phyloP scores from a whole-genome alignment of 2,329 filamentous ascomycete genomes.

The Diaporthe vaccinii region DNA sequence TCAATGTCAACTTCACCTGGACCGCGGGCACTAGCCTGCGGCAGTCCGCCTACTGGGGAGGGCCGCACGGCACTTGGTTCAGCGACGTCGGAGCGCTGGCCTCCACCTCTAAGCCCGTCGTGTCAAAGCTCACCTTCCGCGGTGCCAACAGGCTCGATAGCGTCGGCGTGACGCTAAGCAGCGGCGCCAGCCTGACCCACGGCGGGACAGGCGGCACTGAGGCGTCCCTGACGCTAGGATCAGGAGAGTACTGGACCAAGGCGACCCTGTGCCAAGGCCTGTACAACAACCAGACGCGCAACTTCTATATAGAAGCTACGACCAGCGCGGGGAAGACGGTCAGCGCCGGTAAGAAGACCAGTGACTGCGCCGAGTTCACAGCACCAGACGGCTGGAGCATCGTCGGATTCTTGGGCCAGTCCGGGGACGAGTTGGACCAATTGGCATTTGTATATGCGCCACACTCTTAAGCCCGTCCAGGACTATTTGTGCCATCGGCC shows the following conservation, averaged over 20 bases:
- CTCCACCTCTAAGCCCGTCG: slow-evolving; percentile 50
- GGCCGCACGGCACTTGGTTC: slow-evolving; percentile 66
- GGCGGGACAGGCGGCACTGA: slow-evolving; percentile 66
- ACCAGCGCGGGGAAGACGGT: slow-evolving; percentile 64
- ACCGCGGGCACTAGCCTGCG: slow-evolving; percentile 53
- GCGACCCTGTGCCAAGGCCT: slow-evolving; percentile 65
- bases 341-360: slow-evolving; percentile 59
- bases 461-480: slow-evolving; percentile 47
- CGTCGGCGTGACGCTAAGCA: slow-evolving; percentile 61
- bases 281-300: slow-evolving; percentile 60
- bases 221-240: slow-evolving; percentile 57
- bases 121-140: slow-evolving; percentile 58
- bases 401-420: slow-evolving; percentile 66
- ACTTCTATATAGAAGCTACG: slow-evolving; percentile 68
- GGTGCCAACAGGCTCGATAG: slow-evolving; percentile 65
- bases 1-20: slow-evolving; percentile 69
- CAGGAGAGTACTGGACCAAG: slow-evolving; percentile 62
- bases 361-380: slow-evolving; percentile 60
- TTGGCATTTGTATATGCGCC: slow-evolving; percentile 63
- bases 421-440: slow-evolving; percentile 69
- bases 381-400: slow-evolving; percentile 65
- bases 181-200: slow-evolving; percentile 64
- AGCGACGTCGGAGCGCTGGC: slow-evolving; percentile 63
- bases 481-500: background rate
- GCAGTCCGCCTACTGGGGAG: slow-evolving; percentile 62